Base-by-base conservation (phyloP, 306 rosid species). In the Begonia masoniana region DNA sequence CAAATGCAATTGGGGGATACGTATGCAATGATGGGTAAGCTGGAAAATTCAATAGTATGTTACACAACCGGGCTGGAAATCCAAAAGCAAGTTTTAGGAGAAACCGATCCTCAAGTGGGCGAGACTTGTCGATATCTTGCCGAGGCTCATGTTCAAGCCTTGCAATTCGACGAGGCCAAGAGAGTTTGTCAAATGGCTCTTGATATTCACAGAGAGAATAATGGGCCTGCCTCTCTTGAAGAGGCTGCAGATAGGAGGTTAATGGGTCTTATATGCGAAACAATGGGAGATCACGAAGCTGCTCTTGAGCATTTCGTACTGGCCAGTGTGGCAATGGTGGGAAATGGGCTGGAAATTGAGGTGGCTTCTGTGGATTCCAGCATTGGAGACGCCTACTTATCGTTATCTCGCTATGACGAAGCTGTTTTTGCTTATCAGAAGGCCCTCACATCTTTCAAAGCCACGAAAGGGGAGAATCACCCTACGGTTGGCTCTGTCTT, bases 1-100 rank as follows among this genome's bases (percentile, higher is more conserved):
- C 72, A 82, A 73, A 92, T 92, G 99, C 99, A 92, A 68, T 65
- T 92, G 36, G 99, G 99, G 50, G 99, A 92, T 65, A 79, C 88
- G 10, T 81, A 77, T 62, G 96, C 99, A 17, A 79, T 83, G 89
- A 39, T 79, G 57, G 99, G 96, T 43, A 82, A 79, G 72, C 84
- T 92, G 47, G 95, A 86, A 72, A 92, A 81, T 24, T 86, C 99
- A 55, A 74, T 83, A 10, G 68, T 43, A 59, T 80, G 82, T 56
- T 92, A 92, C 73, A 68, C 69, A n/a, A 61, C 76, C 4, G 99
- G 99, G 42, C 64, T 92, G 66, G 88, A 92, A 66, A 62, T 92
- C 16, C 99, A 92, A 65, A 81, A 17, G 67, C 73, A 67, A 51
- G 80, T 79, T 53, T 67, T 92, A 69, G 96, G 99, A 56, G 96